Evolutionary conservation across 164 flowering plant species (phyloP), one percentile per base, ranked within the genome.

Genomic region (Stephania japonica): DNA sequence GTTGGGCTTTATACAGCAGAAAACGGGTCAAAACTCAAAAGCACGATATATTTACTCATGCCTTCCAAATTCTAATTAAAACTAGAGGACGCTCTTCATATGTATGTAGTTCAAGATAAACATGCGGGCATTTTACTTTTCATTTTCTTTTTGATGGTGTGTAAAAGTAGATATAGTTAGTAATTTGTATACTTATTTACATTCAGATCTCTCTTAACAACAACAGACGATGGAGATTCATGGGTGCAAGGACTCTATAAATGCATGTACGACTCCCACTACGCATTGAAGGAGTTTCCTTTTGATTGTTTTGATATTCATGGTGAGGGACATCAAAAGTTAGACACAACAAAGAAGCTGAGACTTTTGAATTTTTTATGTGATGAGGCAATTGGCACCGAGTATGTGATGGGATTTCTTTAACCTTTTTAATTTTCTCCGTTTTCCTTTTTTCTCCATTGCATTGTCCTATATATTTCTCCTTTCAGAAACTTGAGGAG

Each of bases 371-470:
- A 79, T 67, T 83, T 86, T 75, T 81, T 94, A 12, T 92, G 97
- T 71, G 95, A 94, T 80, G 97, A 94, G 79, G 73, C 84, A 72
- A 83, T 74, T n/a, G n/a, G n/a, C n/a, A n/a, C n/a, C n/a, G n/a
- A n/a, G n/a, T n/a, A n/a, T n/a, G n/a, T n/a, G n/a, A n/a, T n/a
- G n/a, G n/a, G n/a, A n/a, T n/a, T n/a, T n/a, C n/a, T n/a, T n/a
- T n/a, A n/a, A n/a, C n/a, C n/a, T n/a, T n/a, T n/a, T n/a, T n/a
- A n/a, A n/a, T n/a, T n/a, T n/a, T n/a, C n/a, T n/a, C n/a, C n/a
- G n/a, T n/a, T n/a, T n/a, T n/a, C n/a, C n/a, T n/a, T n/a, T n/a
- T n/a, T n/a, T n/a, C n/a, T n/a, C n/a, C n/a, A n/a, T n/a, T n/a
- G n/a, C n/a, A n/a, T n/a, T n/a, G n/a, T n/a, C n/a, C n/a, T n/a